phyloP scores from a whole-genome alignment of 2,329 filamentous ascomycete genomes.

The Aureobasidium sp. region DNA sequence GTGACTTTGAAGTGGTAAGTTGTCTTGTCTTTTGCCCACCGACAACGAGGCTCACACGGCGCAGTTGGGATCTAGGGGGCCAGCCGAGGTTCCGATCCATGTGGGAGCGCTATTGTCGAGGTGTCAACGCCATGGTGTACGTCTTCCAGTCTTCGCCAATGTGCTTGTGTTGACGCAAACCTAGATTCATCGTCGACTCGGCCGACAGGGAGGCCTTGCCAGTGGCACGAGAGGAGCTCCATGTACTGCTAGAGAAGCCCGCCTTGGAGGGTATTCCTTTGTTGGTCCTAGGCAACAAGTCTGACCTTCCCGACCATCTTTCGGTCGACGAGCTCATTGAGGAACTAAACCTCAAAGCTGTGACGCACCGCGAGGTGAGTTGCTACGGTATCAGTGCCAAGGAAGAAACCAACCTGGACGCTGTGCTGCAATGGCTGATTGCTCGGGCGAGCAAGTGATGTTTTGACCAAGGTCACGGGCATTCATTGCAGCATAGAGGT shows the following conservation, averaged over 20 bases:
- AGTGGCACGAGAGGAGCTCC: slow-evolving; percentile 82
- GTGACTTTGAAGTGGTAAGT: slow-evolving; percentile 86
- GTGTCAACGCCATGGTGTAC: slow-evolving; percentile 91
- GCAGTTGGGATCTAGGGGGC: slow-evolving; percentile 88
- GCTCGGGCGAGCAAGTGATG: slow-evolving; percentile 67
- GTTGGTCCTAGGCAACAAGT: slow-evolving; percentile 94
- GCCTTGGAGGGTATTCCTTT: slow-evolving; percentile 84
- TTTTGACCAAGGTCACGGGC: background rate
- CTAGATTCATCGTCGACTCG: slow-evolving; percentile 89
- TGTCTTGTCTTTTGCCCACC: background rate
- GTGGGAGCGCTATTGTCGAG: slow-evolving; percentile 98
- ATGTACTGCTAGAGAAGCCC: slow-evolving; percentile 76
- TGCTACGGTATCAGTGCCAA: slow-evolving; percentile 99
- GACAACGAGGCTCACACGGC: background rate
- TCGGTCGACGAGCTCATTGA: slow-evolving; percentile 95
- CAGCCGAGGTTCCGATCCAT: slow-evolving; percentile 95
- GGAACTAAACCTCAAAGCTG: slow-evolving; percentile 77
- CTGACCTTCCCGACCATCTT: slow-evolving; percentile 82
- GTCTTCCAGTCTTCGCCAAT: slow-evolving; percentile 20
- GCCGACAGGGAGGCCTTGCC: slow-evolving; percentile 76
- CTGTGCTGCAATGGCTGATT: slow-evolving; percentile 93
- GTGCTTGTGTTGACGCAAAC: slow-evolving; percentile 10
- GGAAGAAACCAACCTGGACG: slow-evolving; percentile 96
- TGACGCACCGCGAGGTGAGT: slow-evolving; percentile 88
- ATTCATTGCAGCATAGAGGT: background rate